Percentiles rank a stretch among this genome's conserved stretches.
Evolutionary conservation across 1,139 yeast species (phyloP).

Genomic region (Trichomonascaceae sp.): DNA sequence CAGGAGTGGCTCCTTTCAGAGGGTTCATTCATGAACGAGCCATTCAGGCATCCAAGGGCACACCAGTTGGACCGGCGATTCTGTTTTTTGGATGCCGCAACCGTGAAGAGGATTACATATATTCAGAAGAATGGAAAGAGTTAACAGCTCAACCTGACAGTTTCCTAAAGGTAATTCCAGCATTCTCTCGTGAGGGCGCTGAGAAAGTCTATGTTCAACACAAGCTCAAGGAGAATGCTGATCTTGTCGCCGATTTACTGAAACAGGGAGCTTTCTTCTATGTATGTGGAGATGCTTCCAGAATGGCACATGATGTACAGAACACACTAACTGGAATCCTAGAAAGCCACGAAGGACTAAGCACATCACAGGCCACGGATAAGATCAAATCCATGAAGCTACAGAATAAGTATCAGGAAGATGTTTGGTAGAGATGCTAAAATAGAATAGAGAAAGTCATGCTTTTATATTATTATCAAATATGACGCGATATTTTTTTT

Average conservation of each 20-base stretch:
- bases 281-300: slow-evolving; percentile 95
- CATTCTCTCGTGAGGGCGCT: slow-evolving; percentile 70
- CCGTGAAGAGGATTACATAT: slow-evolving; percentile 67
- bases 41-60: slow-evolving; percentile 46
- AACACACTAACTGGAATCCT: slow-evolving; percentile 59
- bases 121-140: slow-evolving; percentile 70
- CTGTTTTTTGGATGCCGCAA: slow-evolving; percentile 86
- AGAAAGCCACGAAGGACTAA: slow-evolving; percentile 50
- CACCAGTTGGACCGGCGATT: slow-evolving; percentile 63
- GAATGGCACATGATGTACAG: slow-evolving; percentile 97
- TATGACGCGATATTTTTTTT: background rate
- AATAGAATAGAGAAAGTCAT: background rate
- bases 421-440: slow-evolving; percentile 67
- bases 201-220: slow-evolving; percentile 88
- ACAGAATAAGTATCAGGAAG: slow-evolving; percentile 91
- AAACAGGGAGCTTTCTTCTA: slow-evolving; percentile 78
- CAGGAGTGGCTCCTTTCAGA: slow-evolving; percentile 97
- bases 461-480: background rate
- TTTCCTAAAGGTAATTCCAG: slow-evolving; percentile 54
- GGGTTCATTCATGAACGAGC: slow-evolving; percentile 86
- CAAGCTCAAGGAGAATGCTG: slow-evolving; percentile 52
- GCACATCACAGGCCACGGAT: slow-evolving; percentile 66
- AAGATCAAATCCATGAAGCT: slow-evolving; percentile 74
- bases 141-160: slow-evolving; percentile 9
- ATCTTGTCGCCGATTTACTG: slow-evolving; percentile 52